Evolutionary conservation across 345 rosid species (phyloP).

Genomic region (Mercurialis annua): DNA sequence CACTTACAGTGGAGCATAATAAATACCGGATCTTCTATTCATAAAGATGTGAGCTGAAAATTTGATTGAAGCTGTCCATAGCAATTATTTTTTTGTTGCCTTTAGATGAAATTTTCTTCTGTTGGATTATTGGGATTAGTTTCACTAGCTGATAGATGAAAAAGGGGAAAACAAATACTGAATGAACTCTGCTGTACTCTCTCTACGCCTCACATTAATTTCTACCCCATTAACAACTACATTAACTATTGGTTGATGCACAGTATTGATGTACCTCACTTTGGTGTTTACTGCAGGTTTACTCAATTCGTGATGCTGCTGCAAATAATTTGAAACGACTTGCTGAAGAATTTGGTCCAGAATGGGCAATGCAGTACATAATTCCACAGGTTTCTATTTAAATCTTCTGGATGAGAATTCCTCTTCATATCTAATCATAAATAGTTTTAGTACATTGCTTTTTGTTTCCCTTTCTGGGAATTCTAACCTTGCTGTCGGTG

Average conservation of each 20-base stretch:
- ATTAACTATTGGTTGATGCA: background rate
- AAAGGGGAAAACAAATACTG: background rate
- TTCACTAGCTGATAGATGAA: background rate
- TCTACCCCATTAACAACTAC: background rate
- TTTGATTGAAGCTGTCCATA: background rate
- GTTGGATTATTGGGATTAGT: background rate
- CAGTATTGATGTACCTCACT: background rate
- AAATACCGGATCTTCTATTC: background rate
- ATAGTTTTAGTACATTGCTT: no score
- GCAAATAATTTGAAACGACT: conserved; percentile 91
- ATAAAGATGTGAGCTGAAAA: background rate
- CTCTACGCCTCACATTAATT: background rate
- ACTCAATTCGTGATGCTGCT: conserved; percentile 91
- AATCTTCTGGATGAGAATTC: background rate
- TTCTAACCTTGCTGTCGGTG: background rate
- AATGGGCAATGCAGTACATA: conserved; percentile 98
- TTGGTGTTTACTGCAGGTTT: conserved; percentile 48
- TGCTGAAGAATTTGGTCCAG: conserved; percentile 99
- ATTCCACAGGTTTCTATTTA: conserved; percentile 68
- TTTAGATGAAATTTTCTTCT: background rate
- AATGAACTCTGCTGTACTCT: no score
- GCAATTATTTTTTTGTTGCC: background rate
- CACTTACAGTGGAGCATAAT: background rate
- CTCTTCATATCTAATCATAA: background rate
- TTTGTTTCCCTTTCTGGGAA: background rate